phyloP scores from a whole-genome alignment of 768 basidiomycete genomes.

The Termitomyces sp. region DNA sequence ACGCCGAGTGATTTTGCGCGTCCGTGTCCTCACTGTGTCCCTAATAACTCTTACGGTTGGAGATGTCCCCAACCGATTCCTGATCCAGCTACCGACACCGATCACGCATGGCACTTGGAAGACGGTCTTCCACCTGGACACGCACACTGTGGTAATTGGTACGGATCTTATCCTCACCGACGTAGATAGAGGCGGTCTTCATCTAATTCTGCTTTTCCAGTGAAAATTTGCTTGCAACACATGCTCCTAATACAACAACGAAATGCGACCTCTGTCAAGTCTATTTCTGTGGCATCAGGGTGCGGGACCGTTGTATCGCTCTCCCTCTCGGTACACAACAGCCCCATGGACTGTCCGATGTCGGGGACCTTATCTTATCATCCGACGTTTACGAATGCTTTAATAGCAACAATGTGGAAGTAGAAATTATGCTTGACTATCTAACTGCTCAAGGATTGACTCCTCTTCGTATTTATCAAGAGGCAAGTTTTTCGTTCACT shows the following conservation, averaged over 20 bases:
- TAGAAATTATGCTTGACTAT: conserved; percentile 84
- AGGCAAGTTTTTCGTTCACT: conserved; percentile 43
- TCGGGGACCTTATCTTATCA: conserved; percentile 77
- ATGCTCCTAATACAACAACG: conserved; percentile 66
- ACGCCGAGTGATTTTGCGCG: conserved; percentile 62
- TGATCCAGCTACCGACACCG: conserved; percentile 66
- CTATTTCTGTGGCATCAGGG: conserved; percentile 78
- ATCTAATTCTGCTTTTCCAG: conserved; percentile 30
- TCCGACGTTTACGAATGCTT: conserved; percentile 80
- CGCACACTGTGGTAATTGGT: conserved; percentile 81
- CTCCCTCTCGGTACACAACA: conserved; percentile 54
- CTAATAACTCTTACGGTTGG: conserved; percentile 75
- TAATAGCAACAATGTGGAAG: conserved; percentile 73
- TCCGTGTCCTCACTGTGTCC: conserved; percentile 76
- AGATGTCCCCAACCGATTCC: conserved; percentile 76
- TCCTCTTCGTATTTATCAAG: conserved; percentile 73
- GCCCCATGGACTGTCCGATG: conserved; percentile 63
- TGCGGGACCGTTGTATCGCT: conserved; percentile 72
- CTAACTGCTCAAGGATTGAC: conserved; percentile 57
- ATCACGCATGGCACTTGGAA: conserved; percentile 74
- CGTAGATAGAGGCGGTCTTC: background rate
- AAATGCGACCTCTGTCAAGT: conserved; percentile 83
- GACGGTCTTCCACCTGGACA: conserved; percentile 81
- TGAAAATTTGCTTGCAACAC: conserved; percentile 70
- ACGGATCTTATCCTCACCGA: background rate